phyloP scores from a whole-genome alignment of 140 eudicot species.

The Bidens hawaiensis region DNA sequence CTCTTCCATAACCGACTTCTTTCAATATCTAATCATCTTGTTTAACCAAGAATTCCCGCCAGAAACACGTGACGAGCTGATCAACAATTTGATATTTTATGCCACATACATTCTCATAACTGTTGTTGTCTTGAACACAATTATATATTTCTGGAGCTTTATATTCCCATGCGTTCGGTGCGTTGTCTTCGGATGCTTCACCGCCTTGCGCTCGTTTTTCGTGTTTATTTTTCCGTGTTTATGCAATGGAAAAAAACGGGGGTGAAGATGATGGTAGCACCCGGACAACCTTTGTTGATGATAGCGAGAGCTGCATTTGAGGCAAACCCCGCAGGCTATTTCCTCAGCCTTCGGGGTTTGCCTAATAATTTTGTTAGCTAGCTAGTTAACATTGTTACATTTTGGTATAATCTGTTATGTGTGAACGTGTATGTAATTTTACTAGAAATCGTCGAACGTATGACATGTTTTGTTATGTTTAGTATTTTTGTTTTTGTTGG shows the following conservation, averaged over 20 bases:
- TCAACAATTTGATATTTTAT: background rate
- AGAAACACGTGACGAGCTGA: background rate
- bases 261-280: constrained; percentile 24
- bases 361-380: too few species aligned
- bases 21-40: background rate
- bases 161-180: too few species aligned
- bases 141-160: constrained; percentile 15
- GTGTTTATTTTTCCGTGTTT: too few species aligned
- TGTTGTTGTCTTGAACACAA: too few species aligned
- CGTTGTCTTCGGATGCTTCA: constrained; percentile 12
- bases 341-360: constrained; percentile 21
- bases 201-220: too few species aligned
- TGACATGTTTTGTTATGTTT: too few species aligned
- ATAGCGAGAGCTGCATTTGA: constrained; percentile 10
- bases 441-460: too few species aligned
- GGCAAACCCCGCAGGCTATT: constrained; percentile 26
- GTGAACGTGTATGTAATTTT: too few species aligned
- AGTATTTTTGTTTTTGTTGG: too few species aligned
- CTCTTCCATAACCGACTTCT: too few species aligned
- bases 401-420: too few species aligned
- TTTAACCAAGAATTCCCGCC: background rate
- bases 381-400: too few species aligned
- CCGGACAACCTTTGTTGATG: constrained; percentile 4
- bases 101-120: constrained; percentile 11
- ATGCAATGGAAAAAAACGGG: constrained; percentile 5